Base-by-base conservation (phyloP, 1,139 yeast species). In the Pichia inconspicua region DNA sequence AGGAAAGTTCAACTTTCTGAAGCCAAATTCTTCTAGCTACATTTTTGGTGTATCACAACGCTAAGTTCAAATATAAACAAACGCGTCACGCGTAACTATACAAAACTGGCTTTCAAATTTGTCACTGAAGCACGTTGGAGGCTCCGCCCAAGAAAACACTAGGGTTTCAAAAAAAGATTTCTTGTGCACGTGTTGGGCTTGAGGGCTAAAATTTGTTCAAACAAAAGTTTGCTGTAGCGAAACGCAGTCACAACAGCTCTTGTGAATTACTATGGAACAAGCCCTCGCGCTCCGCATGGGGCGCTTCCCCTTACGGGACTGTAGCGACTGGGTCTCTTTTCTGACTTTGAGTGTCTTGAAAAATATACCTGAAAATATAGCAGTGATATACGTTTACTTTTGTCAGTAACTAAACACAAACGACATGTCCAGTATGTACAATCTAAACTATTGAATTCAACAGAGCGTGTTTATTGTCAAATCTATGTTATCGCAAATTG, bases 391-490 rank as follows among this genome's bases (percentile, higher is more conserved):
- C 25, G 14, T 32, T 34, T 19, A 19, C 22, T 22, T 22, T 25
- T 12, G 27, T 22, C 41, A 40, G 25, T 45, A 41, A 45, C 43
- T n/a, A 45, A 38, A 45, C 48, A 48, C 46, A 58, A 46, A 53
- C 74, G 78, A 69, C 72, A 78, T 79, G 84, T 74, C 82, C 75
- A 79, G 83, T 78, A 78, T 73, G 84, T 78, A 73, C 45, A 40
- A 9, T 7, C 14, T 35, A 15, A 22, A 34, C 3, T 15, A 15
- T 34, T 17, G 22, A 34, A 34, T 34, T 17, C 3, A 6, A 15
- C 22, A 22, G 2, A 15, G 11, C 11, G 4, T 6, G 8, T 15
- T 34, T 17, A 34, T 15, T 6, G n/a, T 12, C n/a, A 14, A 30
- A 30, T 30, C 14, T 30, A 14, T 30, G 34, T 22, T 22, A 22